Percentiles rank a stretch among this genome's conserved stretches.
Evolutionary conservation across 2,329 filamentous ascomycete genomes (phyloP).

Genomic region (Cercospora beticola): DNA sequence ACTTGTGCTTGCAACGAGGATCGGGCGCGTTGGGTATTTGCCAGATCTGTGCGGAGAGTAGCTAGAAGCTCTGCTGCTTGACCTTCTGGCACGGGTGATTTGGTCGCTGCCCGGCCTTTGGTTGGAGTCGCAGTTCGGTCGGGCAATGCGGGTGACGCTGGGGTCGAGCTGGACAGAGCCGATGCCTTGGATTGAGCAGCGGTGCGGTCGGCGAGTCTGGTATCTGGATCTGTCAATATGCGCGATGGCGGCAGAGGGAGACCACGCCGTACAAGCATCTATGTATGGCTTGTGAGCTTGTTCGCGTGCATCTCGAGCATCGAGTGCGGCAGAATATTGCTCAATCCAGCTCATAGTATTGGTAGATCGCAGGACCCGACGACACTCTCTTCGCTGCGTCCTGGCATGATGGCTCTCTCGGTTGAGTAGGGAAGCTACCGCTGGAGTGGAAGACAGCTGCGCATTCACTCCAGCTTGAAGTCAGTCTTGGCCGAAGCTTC

Average conservation of each 20-base stretch:
- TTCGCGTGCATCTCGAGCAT: conserved; percentile 69
- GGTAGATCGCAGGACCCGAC: neutral
- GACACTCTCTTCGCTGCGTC: neutral
- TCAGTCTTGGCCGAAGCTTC: neutral
- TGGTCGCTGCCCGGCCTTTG: conserved; percentile 25
- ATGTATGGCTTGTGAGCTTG: conserved; percentile 67
- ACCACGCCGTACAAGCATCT: conserved; percentile 65
- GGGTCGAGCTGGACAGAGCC: conserved; percentile 33
- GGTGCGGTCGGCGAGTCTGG: conserved; percentile 49
- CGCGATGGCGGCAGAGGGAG: conserved; percentile 7
- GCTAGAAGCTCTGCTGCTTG: conserved; percentile 57
- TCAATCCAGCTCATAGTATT: conserved; percentile 68
- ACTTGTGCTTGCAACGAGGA: conserved; percentile 66
- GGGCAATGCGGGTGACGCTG: conserved; percentile 22
- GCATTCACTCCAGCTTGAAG: conserved; percentile 6
- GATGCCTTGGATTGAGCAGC: conserved; percentile 19
- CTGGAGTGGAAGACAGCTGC: neutral
- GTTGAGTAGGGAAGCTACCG: neutral
- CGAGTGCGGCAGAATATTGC: conserved; percentile 75
- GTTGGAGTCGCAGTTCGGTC: conserved; percentile 30
- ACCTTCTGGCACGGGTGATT: conserved; percentile 52
- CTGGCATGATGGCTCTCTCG: neutral
- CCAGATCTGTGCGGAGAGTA: conserved; percentile 65
- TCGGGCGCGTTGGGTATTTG: conserved; percentile 73
- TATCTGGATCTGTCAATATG: conserved; percentile 37